phyloP scores from a whole-genome alignment of 768 basidiomycete genomes.

The Auriscalpium vulgare region DNA sequence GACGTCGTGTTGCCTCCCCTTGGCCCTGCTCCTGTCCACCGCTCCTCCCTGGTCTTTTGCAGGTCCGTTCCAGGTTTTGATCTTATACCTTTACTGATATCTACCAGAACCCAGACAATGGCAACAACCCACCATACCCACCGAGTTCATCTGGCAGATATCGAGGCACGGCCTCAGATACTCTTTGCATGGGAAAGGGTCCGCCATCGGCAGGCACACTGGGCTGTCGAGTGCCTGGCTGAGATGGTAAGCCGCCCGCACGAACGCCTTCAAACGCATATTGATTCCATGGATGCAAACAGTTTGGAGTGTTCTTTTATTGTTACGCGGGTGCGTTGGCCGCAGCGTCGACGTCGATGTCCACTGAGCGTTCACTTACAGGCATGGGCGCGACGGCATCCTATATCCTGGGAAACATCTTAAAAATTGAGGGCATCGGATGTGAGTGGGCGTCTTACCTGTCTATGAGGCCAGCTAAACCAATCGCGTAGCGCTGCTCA shows the following conservation, averaged over 20 bases:
- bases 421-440: slow-evolving; percentile 16
- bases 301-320: background rate
- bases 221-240: slow-evolving; percentile 49
- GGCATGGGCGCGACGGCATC: slow-evolving; percentile 26
- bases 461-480: background rate
- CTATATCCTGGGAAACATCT: slow-evolving; percentile 20
- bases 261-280: background rate
- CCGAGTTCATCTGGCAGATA: slow-evolving; percentile 33
- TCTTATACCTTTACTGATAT: too few species aligned
- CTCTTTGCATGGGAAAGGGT: slow-evolving; percentile 42
- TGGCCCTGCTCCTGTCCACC: too few species aligned
- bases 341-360: background rate
- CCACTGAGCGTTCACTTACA: background rate
- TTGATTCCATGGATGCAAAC: background rate
- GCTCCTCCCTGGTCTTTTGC: too few species aligned
- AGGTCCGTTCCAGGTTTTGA: too few species aligned
- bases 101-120: too few species aligned
- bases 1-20: too few species aligned
- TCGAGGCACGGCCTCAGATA: slow-evolving; percentile 28
- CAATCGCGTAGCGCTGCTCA: slow-evolving; percentile 18
- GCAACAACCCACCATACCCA: background rate
- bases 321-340: background rate
- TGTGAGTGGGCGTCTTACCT: slow-evolving; percentile 14
- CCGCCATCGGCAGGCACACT: slow-evolving; percentile 32
- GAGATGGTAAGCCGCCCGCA: slow-evolving; percentile 37